Evolutionary conservation across 208 protist species (phyloP), one percentile per base, ranked within the genome.

Genomic region (Leishmania amazonensis): DNA sequence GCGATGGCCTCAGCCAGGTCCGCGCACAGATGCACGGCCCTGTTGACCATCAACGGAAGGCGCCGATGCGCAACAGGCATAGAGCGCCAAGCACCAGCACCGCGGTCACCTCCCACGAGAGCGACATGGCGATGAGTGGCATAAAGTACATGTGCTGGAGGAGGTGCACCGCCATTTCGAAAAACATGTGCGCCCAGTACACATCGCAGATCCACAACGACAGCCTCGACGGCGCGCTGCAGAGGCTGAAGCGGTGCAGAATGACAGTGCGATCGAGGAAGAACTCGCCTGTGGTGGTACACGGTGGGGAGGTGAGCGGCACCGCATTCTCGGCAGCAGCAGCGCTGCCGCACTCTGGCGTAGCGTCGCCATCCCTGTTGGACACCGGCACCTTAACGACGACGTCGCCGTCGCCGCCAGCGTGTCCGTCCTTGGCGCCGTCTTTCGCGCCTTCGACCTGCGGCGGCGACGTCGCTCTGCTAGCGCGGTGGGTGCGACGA

Each of bases 131-230:
- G 31, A 95, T 84, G 45, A 96, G 81, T 6, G 91, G 91, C 91
- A 93, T 92, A 77, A 93, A 96, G 84, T 95, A 95, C 88, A 93
- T 92, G 84, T 94, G 91, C 85, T 95, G 54, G 13, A 95, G 62
- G 40, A 95, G 79, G 81, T 93, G 87, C 68, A 93, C 78, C 54
- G 89, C 85, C 79, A 87, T 88, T 79, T 91, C 88, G 65, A 93
- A 90, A 60, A 92, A 89, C 21, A 95, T 77, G 75, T 94, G 88
- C 1, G 84, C 67, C 87, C 89, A 96, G 84, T 94, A 96, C 3
- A 92, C 85, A 76, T 96, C 91, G 76, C 89, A 93, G 17, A 95
- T 75, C 90, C 91, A 95, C 82, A 95, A 82, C 9, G 78, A 74
- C 40, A 88, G 53, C 45, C 58, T 72, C 38, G 89, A 91, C 24